Evolutionary conservation across 2,329 filamentous ascomycete species (phyloP), one percentile per base, ranked within the genome.

Genomic region (Arthroderma uncinatum): DNA sequence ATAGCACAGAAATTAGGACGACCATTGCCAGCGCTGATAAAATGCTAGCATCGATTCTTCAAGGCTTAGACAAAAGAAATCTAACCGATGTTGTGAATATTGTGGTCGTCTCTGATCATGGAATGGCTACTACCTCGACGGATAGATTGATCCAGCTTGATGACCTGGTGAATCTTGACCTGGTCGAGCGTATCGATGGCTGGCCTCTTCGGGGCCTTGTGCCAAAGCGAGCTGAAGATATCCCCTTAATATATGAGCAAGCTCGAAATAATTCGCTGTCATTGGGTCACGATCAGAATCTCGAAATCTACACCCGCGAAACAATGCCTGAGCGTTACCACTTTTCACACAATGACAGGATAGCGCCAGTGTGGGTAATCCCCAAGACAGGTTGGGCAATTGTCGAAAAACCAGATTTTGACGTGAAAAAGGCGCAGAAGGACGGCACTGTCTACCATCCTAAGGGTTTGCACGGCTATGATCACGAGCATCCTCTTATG

Each of bases 91-190:
- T 98, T 59, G 89, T 97, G 67, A 98, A 98, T 63, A 80, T 98
- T 6, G 84, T 98, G 34, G 80, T 98, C n/a, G 92, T 98, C 1
- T 96, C 90, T 0, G 93, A 98, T 68, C 93, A 98, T 68, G 93
- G 93, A 54, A 98, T 98, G 93, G 93, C 93, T 1, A 95, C 90
- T 0, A 97, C 93, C 0, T 87, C 91, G 59, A 82, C 81, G 0
- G 78, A 83, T 16, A 82, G 93, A 9, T 76, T 97, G 48, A 80
- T 97, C 25, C 93, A 97, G 71, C 77, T 97, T 1, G 93, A 98
- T 62, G 89, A 96, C 66, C 73, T 97, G 2, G 78, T 97, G 50
- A 89, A 96, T 68, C 78, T 86, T 4, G 75, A 74, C 53, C 80
- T 89, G 64, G 84, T 97, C 47, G 85, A 86, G 58, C 89, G 93